Evolutionary conservation across 2,329 filamentous ascomycete species (phyloP).

Genomic region (Lojkania enalia): DNA sequence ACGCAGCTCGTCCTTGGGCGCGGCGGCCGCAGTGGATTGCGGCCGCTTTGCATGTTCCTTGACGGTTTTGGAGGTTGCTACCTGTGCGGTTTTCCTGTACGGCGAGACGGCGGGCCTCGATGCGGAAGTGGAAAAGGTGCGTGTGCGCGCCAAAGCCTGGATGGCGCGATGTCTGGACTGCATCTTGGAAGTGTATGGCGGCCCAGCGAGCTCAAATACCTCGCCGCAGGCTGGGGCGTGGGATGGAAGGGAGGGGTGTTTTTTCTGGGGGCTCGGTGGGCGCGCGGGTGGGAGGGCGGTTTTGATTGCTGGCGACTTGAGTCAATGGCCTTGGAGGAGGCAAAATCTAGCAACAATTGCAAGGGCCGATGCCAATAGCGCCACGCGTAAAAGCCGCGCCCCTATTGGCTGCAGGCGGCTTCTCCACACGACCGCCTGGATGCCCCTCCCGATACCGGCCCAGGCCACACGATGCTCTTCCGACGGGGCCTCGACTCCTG

Average conservation of each 20-base stretch:
- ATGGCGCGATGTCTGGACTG: constrained; percentile 43
- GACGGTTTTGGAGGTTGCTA: constrained; percentile 31
- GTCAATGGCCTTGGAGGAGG: constrained; percentile 16
- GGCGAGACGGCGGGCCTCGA: constrained; percentile 49
- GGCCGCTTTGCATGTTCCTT: constrained; percentile 47
- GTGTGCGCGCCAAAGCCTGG: constrained; percentile 42
- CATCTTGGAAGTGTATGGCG: constrained; percentile 33
- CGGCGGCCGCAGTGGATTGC: constrained; percentile 47
- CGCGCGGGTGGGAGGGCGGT: constrained; percentile 4
- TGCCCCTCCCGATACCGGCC: constrained; percentile 14
- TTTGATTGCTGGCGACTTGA: constrained; percentile 20
- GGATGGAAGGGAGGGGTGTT: constrained; percentile 13
- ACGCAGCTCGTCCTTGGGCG: constrained; percentile 33
- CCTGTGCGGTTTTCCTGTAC: constrained; percentile 44
- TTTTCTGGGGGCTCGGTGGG: constrained; percentile 12
- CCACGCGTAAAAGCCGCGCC: not conserved
- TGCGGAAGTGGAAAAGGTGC: constrained; percentile 50
- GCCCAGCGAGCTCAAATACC: constrained; percentile 1
- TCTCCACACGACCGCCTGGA: constrained; percentile 8
- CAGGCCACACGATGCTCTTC: not conserved
- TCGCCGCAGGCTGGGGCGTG: constrained; percentile 19
- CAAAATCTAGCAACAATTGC: not conserved
- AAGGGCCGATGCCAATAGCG: constrained; percentile 3
- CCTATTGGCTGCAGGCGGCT: constrained; percentile 1
- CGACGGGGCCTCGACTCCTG: not conserved